These are phyloP conservation scores for Alternaria hordeiaustralica DNA, from an alignment of 2,329 filamentous ascomycete genomes.

Conservation along the genomic window DNA sequence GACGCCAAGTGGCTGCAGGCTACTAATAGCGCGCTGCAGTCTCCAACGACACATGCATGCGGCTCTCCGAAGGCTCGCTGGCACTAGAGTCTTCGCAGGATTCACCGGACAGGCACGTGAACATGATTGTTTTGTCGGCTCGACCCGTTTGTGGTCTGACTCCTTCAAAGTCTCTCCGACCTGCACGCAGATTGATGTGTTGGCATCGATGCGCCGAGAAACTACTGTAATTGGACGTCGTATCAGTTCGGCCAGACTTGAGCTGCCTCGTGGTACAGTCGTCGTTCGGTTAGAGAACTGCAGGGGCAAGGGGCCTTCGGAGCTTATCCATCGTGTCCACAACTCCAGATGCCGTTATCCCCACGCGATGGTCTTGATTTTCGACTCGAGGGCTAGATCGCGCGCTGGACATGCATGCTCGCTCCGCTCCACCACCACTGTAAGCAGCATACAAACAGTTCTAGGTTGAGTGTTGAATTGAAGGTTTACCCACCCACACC, in stretches of 20 bases:
- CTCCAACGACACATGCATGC: constrained; percentile 19
- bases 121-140: constrained; percentile 1
- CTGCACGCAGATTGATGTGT: not conserved
- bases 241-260: constrained; percentile 1
- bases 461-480: not conserved
- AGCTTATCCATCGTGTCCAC: constrained; percentile 3
- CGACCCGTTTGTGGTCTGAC: not conserved
- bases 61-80: constrained; percentile 11
- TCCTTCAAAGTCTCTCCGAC: not conserved
- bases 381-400: not conserved
- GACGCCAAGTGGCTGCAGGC: constrained; percentile 20
- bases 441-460: not conserved
- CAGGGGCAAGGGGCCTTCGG: not conserved
- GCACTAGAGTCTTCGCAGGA: not conserved
- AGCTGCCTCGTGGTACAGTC: constrained; percentile 3
- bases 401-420: not conserved
- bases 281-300: constrained; percentile 12
- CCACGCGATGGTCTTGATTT: constrained; percentile 1
- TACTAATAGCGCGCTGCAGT: constrained; percentile 24
- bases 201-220: not conserved
- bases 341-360: not conserved
- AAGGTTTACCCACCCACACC: not conserved
- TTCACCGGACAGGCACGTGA: constrained; percentile 10
- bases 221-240: not conserved
- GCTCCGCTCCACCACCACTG: not conserved